Conservation (phyloP, 139 green algal species). For the Micractinium conductrix region DNA sequence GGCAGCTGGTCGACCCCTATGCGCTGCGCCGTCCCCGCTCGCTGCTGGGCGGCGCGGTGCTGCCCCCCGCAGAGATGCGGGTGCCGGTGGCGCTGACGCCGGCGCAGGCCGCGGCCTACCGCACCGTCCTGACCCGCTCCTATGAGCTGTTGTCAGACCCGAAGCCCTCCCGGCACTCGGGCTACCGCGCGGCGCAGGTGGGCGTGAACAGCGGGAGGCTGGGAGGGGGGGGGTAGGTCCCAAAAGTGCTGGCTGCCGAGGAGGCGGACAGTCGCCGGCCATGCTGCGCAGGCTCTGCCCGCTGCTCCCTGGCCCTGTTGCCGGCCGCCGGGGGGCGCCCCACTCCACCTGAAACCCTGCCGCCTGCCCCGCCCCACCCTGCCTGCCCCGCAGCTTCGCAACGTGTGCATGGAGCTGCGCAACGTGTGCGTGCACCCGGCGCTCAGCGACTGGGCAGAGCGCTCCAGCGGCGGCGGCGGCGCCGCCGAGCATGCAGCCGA, state of each 20-base stretch:
- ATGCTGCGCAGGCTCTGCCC: no score
- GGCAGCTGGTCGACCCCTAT: constrained; percentile 37
- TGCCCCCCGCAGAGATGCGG: constrained; percentile 47
- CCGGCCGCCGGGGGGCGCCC: no score
- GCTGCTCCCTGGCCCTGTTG: no score
- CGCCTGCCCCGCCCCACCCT: neutral
- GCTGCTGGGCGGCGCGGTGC: constrained; percentile 28
- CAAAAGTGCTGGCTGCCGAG: no score
- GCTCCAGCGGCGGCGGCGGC: neutral
- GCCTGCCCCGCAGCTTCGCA: constrained; percentile 59
- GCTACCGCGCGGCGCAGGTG: constrained; percentile 55
- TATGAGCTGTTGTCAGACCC: constrained; percentile 72
- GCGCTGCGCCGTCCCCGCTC: constrained; percentile 32
- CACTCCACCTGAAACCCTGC: no score
- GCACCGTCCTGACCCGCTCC: constrained; percentile 54
- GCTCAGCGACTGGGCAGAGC: constrained; percentile 31
- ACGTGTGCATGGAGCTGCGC: constrained; percentile 57
- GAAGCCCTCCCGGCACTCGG: constrained; percentile 51
- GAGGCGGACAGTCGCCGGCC: no score
- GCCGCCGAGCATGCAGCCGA: neutral
- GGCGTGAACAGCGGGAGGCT: no score
- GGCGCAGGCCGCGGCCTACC: constrained; percentile 63
- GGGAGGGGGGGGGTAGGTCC: no score
- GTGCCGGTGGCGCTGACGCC: constrained; percentile 58
- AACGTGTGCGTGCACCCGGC: constrained; percentile 28